Evolutionary conservation across 306 rosid species (phyloP).

Genomic region (Lupinus albus): DNA sequence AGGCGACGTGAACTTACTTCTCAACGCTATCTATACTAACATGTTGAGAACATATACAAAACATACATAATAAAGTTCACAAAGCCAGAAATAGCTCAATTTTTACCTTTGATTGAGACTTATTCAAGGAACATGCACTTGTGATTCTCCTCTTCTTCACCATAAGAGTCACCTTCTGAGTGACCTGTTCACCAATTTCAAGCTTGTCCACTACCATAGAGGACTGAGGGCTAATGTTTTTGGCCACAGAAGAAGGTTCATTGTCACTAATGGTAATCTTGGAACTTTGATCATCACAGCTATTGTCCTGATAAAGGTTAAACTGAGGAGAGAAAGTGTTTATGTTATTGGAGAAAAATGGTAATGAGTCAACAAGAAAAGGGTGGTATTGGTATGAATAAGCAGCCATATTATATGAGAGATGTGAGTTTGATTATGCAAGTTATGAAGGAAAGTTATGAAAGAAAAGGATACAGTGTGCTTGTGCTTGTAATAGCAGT

Average conservation of each 20-base stretch:
- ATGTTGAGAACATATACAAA: neutral
- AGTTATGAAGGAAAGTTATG: conserved; percentile 45
- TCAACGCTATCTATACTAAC: neutral
- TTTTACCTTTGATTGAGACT: conserved; percentile 56
- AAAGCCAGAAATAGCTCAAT: neutral
- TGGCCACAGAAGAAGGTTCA: conserved; percentile 60
- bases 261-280: conserved; percentile 49
- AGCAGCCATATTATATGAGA: conserved; percentile 59
- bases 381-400: conserved; percentile 62
- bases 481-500: conserved; percentile 24
- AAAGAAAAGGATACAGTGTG: conserved; percentile 13
- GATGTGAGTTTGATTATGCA: conserved; percentile 33
- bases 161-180: conserved; percentile 46
- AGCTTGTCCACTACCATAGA: conserved; percentile 63
- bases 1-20: too few species aligned
- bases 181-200: conserved; percentile 63
- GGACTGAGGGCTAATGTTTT: conserved; percentile 60
- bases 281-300: conserved; percentile 55
- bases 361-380: conserved; percentile 55
- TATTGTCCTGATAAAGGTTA: conserved; percentile 43
- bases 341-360: conserved; percentile 45
- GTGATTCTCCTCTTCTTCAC: conserved; percentile 57
- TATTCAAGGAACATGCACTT: conserved; percentile 44
- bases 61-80: neutral
- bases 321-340: conserved; percentile 43